Evolutionary conservation across 371 early-diverging fungal species (phyloP).

Genomic region (Syncephalastrum racemosum): DNA sequence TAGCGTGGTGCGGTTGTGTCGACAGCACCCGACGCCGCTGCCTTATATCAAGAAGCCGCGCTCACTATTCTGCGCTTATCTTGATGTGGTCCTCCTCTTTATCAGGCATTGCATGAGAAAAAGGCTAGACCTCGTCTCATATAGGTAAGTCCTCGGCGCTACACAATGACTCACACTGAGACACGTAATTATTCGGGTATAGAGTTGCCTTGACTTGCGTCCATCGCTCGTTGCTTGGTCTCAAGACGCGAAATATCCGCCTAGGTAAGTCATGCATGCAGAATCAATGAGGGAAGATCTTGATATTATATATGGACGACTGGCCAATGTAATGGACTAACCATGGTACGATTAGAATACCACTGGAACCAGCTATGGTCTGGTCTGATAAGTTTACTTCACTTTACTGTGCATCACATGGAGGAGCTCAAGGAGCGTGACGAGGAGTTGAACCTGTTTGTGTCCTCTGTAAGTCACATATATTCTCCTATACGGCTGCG

Average conservation of each 20-base stretch:
- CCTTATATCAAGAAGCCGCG: conserved; percentile 46
- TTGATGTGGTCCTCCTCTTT: conserved; percentile 50
- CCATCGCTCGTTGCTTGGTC: conserved; percentile 38
- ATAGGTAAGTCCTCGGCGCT: conserved; percentile 32
- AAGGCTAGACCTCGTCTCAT: conserved; percentile 49
- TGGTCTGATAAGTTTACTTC: conserved; percentile 37
- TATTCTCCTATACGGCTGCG: not conserved
- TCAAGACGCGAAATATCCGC: conserved; percentile 40
- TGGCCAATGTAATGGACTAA: no score
- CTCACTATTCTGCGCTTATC: conserved; percentile 35
- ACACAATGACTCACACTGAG: not conserved
- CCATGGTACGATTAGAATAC: conserved; percentile 20
- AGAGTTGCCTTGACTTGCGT: conserved; percentile 38
- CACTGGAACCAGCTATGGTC: conserved; percentile 60
- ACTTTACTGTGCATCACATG: conserved; percentile 41
- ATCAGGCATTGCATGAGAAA: conserved; percentile 57
- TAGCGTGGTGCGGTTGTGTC: conserved; percentile 28
- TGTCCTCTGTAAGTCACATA: conserved; percentile 33
- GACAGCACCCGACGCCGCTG: conserved; percentile 47
- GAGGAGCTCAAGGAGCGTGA: conserved; percentile 24
- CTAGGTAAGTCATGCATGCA: conserved; percentile 30
- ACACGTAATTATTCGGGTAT: no score
- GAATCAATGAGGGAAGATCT: conserved; percentile 27
- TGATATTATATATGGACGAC: no score
- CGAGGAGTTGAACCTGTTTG: conserved; percentile 31